These are phyloP conservation scores for Diaporthe capsici DNA, from an alignment of 2,329 filamentous ascomycete genomes.

Conservation along the genomic window DNA sequence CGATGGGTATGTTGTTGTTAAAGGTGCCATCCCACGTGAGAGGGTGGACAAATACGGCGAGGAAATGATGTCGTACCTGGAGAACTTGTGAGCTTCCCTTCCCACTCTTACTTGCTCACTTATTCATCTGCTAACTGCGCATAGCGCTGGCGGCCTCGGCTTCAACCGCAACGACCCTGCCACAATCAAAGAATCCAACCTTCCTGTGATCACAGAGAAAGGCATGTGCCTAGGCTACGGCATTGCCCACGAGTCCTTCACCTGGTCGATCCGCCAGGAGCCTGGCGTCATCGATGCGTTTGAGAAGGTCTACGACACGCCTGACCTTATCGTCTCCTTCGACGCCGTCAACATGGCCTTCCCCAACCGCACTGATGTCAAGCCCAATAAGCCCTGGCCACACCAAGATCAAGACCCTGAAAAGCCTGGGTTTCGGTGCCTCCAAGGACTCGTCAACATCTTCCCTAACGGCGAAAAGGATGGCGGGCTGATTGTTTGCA, in stretches of 20 bases:
- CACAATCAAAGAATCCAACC: conserved; percentile 40
- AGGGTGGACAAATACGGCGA: conserved; percentile 39
- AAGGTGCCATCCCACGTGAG: conserved; percentile 33
- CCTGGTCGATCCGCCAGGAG: conserved; percentile 61
- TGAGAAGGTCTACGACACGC: conserved; percentile 59
- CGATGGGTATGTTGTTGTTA: conserved; percentile 48
- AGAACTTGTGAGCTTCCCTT: conserved; percentile 46
- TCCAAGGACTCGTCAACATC: conserved; percentile 61
- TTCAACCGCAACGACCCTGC: conserved; percentile 41
- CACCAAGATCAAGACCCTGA: conserved; percentile 61
- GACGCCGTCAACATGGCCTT: conserved; percentile 61
- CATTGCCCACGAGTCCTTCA: conserved; percentile 62
- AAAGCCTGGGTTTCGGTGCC: conserved; percentile 62
- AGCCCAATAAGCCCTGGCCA: conserved; percentile 58
- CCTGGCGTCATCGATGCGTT: conserved; percentile 61
- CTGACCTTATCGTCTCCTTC: conserved; percentile 64
- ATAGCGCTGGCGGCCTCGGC: conserved; percentile 33
- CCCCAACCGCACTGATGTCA: conserved; percentile 52
- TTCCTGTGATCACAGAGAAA: conserved; percentile 58
- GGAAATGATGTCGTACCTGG: conserved; percentile 40
- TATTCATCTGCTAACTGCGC: neutral
- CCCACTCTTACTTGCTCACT: conserved; percentile 38
- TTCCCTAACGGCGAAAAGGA: conserved; percentile 60
- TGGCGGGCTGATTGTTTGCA: conserved; percentile 59
- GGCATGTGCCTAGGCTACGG: conserved; percentile 63